phyloP scores from a whole-genome alignment of 106 monocot species.

The Dendrobium catenatum region DNA sequence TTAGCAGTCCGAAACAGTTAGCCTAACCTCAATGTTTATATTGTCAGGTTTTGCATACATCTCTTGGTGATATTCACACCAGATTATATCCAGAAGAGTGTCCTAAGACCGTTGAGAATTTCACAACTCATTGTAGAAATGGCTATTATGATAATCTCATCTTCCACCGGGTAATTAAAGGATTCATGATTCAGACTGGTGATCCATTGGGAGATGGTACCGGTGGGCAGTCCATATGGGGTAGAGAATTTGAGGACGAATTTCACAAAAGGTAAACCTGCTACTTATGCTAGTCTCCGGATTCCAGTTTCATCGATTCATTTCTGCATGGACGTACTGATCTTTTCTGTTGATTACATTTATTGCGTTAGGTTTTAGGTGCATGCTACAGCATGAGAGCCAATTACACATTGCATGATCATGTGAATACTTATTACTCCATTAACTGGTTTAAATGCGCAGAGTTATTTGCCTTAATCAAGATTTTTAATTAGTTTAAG shows the following conservation, averaged over 20 bases:
- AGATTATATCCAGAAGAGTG: constrained; percentile 94
- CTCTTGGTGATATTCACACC: constrained; percentile 90
- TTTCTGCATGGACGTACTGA: neutral
- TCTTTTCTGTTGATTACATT: neutral
- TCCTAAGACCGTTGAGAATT: constrained; percentile 99
- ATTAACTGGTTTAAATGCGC: neutral
- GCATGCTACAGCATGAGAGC: neutral
- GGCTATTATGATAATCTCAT: constrained; percentile 99
- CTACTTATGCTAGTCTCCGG: neutral
- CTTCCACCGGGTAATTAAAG: constrained; percentile 93
- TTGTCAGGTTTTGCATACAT: constrained; percentile 73
- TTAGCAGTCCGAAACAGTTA: neutral
- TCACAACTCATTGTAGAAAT: constrained; percentile 93
- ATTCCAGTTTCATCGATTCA: neutral
- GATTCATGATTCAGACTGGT: constrained; percentile 98
- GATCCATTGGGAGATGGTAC: constrained; percentile 99
- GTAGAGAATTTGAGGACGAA: constrained; percentile 97
- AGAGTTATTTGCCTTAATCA: no score
- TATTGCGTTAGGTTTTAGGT: neutral
- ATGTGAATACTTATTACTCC: neutral
- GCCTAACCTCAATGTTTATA: constrained; percentile 6
- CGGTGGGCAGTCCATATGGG: constrained; percentile 98
- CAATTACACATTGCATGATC: neutral
- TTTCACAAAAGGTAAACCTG: constrained; percentile 84
- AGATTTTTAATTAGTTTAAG: no score